Evolutionary conservation across 345 rosid genomes (phyloP).

Genomic region (Isatis tinctoria): DNA sequence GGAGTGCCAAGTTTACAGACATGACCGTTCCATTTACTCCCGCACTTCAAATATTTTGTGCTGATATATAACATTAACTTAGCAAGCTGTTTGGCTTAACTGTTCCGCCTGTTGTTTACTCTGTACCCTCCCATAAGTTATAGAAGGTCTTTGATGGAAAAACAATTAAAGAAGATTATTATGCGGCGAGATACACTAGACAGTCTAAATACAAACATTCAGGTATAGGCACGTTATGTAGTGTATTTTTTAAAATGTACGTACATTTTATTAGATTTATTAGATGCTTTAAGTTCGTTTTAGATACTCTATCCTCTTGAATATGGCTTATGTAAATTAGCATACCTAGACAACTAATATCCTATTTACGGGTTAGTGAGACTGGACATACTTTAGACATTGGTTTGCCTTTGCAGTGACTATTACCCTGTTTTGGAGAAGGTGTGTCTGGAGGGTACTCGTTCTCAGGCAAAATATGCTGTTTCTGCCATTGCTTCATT

Average conservation of each 20-base stretch:
- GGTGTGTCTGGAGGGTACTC: constrained; percentile 73
- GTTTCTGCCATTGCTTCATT: constrained; percentile 79
- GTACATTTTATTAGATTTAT: neutral
- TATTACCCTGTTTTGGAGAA: constrained; percentile 61
- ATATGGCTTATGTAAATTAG: constrained; percentile 6
- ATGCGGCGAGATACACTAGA: neutral
- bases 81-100: neutral
- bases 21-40: neutral
- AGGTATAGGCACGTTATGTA: neutral
- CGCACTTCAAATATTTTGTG: neutral
- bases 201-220: neutral
- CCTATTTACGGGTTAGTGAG: neutral
- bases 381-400: constrained; percentile 9
- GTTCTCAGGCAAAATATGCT: constrained; percentile 74
- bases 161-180: neutral
- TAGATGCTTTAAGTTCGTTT: constrained; percentile 12
- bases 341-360: constrained; percentile 6
- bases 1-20: neutral
- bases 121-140: neutral
- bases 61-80: neutral
- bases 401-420: constrained; percentile 42
- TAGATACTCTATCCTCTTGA: neutral
- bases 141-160: neutral
- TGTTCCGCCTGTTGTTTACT: neutral
- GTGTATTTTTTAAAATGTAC: neutral